These are phyloP conservation scores for Claviceps africana DNA, from an alignment of 2,329 filamentous ascomycete genomes.

Conservation along the genomic window DNA sequence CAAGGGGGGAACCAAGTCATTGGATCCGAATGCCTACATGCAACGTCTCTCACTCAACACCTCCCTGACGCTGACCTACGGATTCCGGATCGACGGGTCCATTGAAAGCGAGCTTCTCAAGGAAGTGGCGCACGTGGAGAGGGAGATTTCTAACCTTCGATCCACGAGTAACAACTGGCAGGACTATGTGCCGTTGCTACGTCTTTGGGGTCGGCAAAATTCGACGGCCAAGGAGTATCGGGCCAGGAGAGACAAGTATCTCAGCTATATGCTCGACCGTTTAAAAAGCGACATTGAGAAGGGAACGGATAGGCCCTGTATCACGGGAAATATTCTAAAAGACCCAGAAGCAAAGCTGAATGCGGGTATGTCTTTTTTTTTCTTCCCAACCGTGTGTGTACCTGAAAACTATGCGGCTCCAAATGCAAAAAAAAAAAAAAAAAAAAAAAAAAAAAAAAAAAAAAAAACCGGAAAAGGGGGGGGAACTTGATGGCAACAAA, in stretches of 20 bases:
- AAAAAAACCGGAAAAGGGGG: too few relatives aligned
- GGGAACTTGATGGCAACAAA: neutral
- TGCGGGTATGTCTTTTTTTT: conserved; percentile 13
- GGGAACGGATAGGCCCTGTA: conserved; percentile 27
- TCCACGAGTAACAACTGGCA: conserved; percentile 75
- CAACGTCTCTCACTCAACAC: conserved; percentile 66
- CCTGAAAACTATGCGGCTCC: too few relatives aligned
- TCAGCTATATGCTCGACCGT: conserved; percentile 51
- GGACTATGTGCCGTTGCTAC: conserved; percentile 66
- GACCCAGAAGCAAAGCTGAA: conserved; percentile 29
- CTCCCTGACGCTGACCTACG: conserved; percentile 65
- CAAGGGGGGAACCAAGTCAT: conserved; percentile 43
- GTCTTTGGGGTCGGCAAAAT: conserved; percentile 49
- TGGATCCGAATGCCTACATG: conserved; percentile 62
- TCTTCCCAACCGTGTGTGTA: neutral
- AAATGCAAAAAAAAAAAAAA: too few relatives aligned
- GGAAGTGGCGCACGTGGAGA: conserved; percentile 64
- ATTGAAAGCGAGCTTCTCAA: conserved; percentile 52
- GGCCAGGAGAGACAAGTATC: conserved; percentile 52
- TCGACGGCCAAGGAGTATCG: conserved; percentile 51
- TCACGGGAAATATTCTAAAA: conserved; percentile 40
- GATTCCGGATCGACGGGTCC: conserved; percentile 58
- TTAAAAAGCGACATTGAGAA: conserved; percentile 25
- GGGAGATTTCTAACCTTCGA: conserved; percentile 60
- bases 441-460: too few relatives aligned